A percentile compares a stretch with the other conserved stretches of the same genome.
phyloP scores from a whole-genome alignment of 345 rosid species.

The Salix caprea region DNA sequence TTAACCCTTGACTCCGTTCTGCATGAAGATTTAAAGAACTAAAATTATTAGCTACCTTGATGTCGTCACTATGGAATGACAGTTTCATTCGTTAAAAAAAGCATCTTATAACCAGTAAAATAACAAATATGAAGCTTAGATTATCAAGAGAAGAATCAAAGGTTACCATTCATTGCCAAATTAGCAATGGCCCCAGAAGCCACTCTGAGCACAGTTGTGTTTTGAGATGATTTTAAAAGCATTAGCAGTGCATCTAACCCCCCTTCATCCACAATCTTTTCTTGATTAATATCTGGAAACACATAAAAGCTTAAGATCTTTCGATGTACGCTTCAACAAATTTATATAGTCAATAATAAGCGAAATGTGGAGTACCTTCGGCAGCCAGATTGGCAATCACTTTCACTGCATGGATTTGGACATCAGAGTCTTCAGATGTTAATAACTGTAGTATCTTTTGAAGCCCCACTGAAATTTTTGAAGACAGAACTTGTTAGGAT shows the following conservation, averaged over 20 bases:
- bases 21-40: background rate
- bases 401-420: slow-evolving; percentile 89
- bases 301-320: background rate
- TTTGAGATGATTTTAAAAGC: slow-evolving; percentile 62
- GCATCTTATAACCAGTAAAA: background rate
- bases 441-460: slow-evolving; percentile 74
- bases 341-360: background rate
- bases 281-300: slow-evolving; percentile 69
- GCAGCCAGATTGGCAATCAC: slow-evolving; percentile 96
- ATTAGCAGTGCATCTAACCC: slow-evolving; percentile 82
- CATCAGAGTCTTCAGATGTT: slow-evolving; percentile 74
- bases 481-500: slow-evolving; percentile 5
- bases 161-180: slow-evolving; percentile 89
- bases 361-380: slow-evolving; percentile 54
- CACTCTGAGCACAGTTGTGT: slow-evolving; percentile 79
- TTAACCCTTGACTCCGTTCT: slow-evolving; percentile 79
- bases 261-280: slow-evolving; percentile 85
- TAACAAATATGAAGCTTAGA: background rate
- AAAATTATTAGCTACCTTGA: background rate
- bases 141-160: background rate
- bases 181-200: slow-evolving; percentile 97
- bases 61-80: background rate
- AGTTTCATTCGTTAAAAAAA: background rate
- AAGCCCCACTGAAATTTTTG: slow-evolving; percentile 58
- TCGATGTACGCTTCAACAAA: background rate